Base-by-base conservation (phyloP, 495 filamentous ascomycete species). In the Penicillium ochrochloron region DNA sequence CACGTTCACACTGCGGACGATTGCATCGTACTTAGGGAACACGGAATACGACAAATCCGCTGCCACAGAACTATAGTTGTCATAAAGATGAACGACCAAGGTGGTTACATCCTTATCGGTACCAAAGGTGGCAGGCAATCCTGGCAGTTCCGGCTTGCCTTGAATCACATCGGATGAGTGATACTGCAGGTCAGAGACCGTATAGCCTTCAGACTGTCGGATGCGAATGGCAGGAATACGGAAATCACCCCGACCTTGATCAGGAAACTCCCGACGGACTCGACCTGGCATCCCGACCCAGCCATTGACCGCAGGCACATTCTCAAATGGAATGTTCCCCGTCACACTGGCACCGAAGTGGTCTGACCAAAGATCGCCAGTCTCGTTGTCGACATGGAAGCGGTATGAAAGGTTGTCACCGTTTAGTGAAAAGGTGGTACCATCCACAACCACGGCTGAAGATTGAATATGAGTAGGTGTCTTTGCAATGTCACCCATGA, bases 11-110 rank as follows among this genome's bases (percentile, higher is more conserved):
- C 81, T 85, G 29, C 84, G 78, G n/a, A 77, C 78, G 53, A 86
- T 72, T 1, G 83, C 81, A 63, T 85, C 78, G 63, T 83, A 80
- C 35, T 73, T 64, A 0, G 82, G 83, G 53, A 86, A 86, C 42
- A 86, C 78, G 3, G 83, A 86, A 61, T 86, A 86, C 19, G 77
- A 78, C 63, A 86, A 61, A 31, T 80, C 82, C 0, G 82, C 84
- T 0, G 76, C 76, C 23, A 86, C 72, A 33, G 76, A 68, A 25
- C 82, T 81, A 63, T 80, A 80, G 19, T 80, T 76, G 62, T 86
- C 84, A 63, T 81, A 80, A 44, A 86, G 33, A 59, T 78, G 77
- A 11, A 86, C 71, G n/a, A 78, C 74, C 37, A 86, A 70, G 2
- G 83, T 86, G 3, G 80, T 78, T 5, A 83, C 83, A 60, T 86